Base-by-base conservation (phyloP, 148 eudicot species). In the Salicornia ramosissima region DNA sequence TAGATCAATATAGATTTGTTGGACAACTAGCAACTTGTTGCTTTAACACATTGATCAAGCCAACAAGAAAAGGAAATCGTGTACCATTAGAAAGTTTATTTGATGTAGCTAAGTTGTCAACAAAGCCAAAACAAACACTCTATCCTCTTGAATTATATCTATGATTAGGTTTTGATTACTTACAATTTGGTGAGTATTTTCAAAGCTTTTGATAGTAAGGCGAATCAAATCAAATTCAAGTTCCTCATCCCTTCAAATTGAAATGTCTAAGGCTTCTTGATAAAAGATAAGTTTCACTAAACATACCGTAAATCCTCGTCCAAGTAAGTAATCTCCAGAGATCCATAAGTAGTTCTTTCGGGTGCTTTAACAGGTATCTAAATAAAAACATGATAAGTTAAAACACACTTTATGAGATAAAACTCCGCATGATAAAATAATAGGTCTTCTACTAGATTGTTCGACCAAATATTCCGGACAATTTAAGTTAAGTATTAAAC, bases 341-440 rank as follows among this genome's bases (percentile, higher is more conserved):
- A 82, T 28, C 97, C 96, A 64, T 58, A 58, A 11, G 55, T 70
- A 67, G 97, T 91, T 78, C 80, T 82, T 28, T 75, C 98, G 4
- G 98, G 98, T 28, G 98, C 98, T 80, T 88, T 92, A 21, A 92
- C 78, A 24, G 91, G 96, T 83, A 90, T 81, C 98, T 90, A 83
- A 49, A 74, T 2, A 31, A 45, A 0, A 46, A 29, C 33, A 30
- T 2, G 1, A 19, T 25, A 57, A 0, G 33, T 61, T 68, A 21
- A 29, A 36, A 13, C 36, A 58, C 22, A 31, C 40, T 30, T 30
- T 18, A 24, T 10, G 6, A 22, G 46, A 30, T 1, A 36, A 36
- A 43, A 39, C 29, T 19, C 12, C 24, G 2, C 34, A 52, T 68
- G 31, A 11, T 42, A n/a, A n/a, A n/a, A n/a, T n/a, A n/a, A n/a